These are phyloP conservation scores for Straminergon stramineum DNA, from an alignment of 225 moss, liverwort and hornwort genomes.

Conservation along the genomic window DNA sequence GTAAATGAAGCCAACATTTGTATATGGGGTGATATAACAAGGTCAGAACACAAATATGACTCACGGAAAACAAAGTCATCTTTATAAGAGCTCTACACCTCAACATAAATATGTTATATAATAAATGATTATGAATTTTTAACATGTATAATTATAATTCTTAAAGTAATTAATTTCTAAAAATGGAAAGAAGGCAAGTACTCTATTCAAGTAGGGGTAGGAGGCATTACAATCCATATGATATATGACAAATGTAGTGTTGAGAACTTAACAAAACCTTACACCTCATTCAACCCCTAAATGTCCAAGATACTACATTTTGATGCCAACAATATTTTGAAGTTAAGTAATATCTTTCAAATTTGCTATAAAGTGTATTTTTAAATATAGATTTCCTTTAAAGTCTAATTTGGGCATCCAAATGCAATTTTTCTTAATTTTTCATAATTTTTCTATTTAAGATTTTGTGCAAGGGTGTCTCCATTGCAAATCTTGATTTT, in stretches of 20 bases:
- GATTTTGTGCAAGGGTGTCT: not conserved
- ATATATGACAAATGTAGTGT: not conserved
- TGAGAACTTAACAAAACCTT: not conserved
- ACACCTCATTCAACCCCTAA: not conserved
- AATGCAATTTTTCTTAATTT: not conserved
- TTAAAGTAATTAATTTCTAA: not conserved
- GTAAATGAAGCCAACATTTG: rapidly evolving
- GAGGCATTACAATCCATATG: not conserved
- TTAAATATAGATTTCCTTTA: not conserved
- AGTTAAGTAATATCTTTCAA: not conserved
- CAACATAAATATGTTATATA: not conserved
- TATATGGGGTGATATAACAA: not conserved
- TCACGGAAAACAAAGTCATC: not conserved
- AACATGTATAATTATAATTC: not conserved
- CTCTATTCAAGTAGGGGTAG: rapidly evolving
- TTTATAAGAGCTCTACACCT: not conserved
- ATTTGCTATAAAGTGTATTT: not conserved
- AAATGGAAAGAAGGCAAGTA: not conserved
- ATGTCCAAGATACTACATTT: not conserved
- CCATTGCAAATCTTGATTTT: not conserved
- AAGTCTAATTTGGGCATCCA: not conserved
- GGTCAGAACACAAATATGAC: no score
- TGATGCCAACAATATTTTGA: rapidly evolving
- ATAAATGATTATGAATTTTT: not conserved
- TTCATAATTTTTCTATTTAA: not conserved